Conservation (phyloP, 768 basidiomycete species). For the Holtermannia corniformis region DNA sequence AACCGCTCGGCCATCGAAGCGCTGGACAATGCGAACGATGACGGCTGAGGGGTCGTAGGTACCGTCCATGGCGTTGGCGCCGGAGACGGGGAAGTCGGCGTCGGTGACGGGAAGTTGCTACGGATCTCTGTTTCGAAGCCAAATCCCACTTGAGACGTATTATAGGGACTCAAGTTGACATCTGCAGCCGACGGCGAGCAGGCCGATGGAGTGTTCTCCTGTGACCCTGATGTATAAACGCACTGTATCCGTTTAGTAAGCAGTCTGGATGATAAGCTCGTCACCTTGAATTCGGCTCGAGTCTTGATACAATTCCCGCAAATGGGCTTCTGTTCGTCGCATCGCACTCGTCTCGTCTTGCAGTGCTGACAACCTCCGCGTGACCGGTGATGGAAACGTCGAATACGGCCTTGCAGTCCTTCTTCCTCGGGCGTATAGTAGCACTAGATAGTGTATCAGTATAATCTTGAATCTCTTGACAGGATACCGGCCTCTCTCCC, state of each 20-base stretch:
- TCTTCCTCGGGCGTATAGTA: not conserved
- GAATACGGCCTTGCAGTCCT: not conserved
- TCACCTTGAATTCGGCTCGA: not conserved
- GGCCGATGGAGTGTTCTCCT: not conserved
- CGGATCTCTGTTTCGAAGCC: not conserved
- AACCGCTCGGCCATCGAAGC: too few relatives aligned
- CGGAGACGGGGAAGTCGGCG: too few relatives aligned
- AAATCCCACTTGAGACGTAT: not conserved
- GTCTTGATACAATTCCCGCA: slow-evolving; percentile 6
- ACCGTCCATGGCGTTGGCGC: too few relatives aligned
- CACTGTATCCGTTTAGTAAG: not conserved
- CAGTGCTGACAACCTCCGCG: slow-evolving; percentile 3
- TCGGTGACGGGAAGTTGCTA: too few relatives aligned
- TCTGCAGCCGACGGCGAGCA: not conserved
- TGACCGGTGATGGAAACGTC: slow-evolving; percentile 5
- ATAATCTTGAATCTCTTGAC: too few relatives aligned
- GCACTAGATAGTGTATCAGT: not conserved
- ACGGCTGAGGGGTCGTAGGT: too few relatives aligned
- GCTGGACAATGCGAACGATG: too few relatives aligned
- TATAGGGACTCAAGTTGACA: not conserved
- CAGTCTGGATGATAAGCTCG: too few relatives aligned
- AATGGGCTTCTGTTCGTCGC: slow-evolving; percentile 4
- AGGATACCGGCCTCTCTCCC: not conserved
- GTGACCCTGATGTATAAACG: not conserved
- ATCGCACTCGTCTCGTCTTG: slow-evolving; percentile 3